phyloP scores from a whole-genome alignment of 2,329 filamentous ascomycete species.

The Malbranchea zuffiana region DNA sequence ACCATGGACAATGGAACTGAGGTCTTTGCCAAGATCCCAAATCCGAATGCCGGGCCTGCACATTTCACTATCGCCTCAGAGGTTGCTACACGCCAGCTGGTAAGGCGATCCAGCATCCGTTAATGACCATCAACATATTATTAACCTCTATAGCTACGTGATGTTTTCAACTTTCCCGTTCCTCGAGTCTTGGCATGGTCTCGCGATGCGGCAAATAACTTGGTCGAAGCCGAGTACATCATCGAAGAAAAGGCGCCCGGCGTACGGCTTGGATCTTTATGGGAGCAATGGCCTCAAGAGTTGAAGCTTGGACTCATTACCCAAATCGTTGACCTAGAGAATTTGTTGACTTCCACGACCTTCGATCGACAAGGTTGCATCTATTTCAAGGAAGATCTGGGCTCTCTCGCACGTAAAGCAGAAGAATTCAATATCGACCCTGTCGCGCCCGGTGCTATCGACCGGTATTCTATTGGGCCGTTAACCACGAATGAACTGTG shows the following conservation, averaged over 20 bases:
- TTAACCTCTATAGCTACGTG: conserved; percentile 10
- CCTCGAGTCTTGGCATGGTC: conserved; percentile 13
- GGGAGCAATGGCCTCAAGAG: conserved; percentile 16
- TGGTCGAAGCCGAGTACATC: conserved; percentile 15
- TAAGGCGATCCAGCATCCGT: conserved; percentile 12
- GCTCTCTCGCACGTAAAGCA: background rate
- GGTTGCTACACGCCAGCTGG: conserved; percentile 20
- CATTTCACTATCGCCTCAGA: conserved; percentile 18
- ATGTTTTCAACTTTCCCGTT: conserved; percentile 13
- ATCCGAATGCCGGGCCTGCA: conserved; percentile 21
- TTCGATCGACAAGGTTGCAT: conserved; percentile 9
- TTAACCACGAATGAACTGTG: conserved; percentile 19
- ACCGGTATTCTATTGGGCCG: conserved; percentile 19
- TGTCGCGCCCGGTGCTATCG: conserved; percentile 18
- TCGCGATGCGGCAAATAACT: conserved; percentile 13
- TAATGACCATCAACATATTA: background rate
- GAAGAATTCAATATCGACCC: background rate
- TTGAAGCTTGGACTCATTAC: conserved; percentile 9
- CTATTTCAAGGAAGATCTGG: conserved; percentile 12
- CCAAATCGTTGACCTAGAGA: conserved; percentile 9
- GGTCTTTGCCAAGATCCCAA: conserved; percentile 22
- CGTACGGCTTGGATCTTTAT: conserved; percentile 4
- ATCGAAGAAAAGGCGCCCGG: conserved; percentile 22
- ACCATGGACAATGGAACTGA: conserved; percentile 23
- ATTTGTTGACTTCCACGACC: conserved; percentile 4